Evolutionary conservation across 805 yeast genomes (phyloP).

Genomic region (Cyberlindnera xishuangbannaensis): DNA sequence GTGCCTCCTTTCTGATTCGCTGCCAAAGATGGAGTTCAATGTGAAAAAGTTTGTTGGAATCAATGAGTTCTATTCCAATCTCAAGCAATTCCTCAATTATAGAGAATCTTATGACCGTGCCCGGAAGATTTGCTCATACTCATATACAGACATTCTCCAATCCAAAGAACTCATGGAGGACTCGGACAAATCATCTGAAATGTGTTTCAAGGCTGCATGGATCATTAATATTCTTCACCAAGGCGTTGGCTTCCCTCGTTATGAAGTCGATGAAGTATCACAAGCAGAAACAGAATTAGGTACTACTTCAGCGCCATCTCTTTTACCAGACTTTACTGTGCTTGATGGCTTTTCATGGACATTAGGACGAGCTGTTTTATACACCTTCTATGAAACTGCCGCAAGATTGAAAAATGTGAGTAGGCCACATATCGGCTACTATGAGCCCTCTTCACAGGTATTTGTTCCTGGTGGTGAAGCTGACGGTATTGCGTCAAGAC

Average conservation of each 20-base stretch:
- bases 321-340: conserved; percentile 34
- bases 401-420: conserved; percentile 6
- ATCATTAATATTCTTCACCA: conserved; percentile 50
- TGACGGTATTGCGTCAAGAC: conserved; percentile 36
- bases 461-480: conserved; percentile 52
- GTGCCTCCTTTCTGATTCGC: conserved; percentile 45
- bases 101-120: conserved; percentile 38
- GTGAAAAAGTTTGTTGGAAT: conserved; percentile 56
- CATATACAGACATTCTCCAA: conserved; percentile 13
- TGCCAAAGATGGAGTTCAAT: conserved; percentile 54
- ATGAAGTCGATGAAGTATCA: conserved; percentile 36
- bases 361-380: conserved; percentile 54
- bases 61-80: conserved; percentile 62
- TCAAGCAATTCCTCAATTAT: conserved; percentile 39
- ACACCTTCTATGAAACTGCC: conserved; percentile 49
- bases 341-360: conserved; percentile 50
- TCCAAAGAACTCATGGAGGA: conserved; percentile 18
- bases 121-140: conserved; percentile 37
- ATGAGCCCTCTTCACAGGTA: conserved; percentile 40
- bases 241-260: conserved; percentile 54
- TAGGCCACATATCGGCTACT: conserved; percentile 36
- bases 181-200: conserved; percentile 40
- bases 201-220: conserved; percentile 62
- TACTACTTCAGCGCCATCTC: not conserved
- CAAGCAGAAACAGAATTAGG: conserved; percentile 5